Evolutionary conservation across 352 stramenopile species (phyloP), one percentile per base, ranked within the genome.

Genomic region (Phytophthora parvispora): DNA sequence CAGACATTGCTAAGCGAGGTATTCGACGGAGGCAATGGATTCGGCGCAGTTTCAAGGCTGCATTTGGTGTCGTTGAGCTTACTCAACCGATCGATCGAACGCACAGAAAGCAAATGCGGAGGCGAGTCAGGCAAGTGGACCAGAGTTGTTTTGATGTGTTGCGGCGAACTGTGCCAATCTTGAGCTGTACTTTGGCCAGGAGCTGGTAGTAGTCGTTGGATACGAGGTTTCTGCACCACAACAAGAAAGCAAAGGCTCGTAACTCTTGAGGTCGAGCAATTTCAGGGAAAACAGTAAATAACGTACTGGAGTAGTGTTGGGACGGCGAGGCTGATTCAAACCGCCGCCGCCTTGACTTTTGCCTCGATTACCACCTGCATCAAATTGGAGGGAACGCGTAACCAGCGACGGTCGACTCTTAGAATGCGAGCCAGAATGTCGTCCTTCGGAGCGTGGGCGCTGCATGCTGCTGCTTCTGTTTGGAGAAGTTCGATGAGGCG

Each of bases 101-200:
- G 22, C 6, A 53, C 3, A 38, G 66, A 51, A 24, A 24, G n/a
- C 18, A 49, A 55, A 9, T 69, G 80, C 12, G 84, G 81, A 1
- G 84, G 84, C 1, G 84, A 92, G 55, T 90, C 73, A 0, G 84
- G 81, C 12, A 92, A 48, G n/a, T 78, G 78, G 2, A 75, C 84
- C 72, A 92, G 81, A 38, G 80, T 86, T 20, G 64, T 75, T 13
- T 58, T 20, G 9, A 38, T 54, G 7, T 24, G 53, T 45, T 72
- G 50, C 25, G 10, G 32, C 5, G 50, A 57, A 29, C 5, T 49
- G 15, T 32, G 36, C 22, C 28, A 53, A 27, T 78, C 65, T 24
- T 49, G 43, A 27, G 67, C 18, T n/a, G 52, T 38, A 10, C 51
- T 64, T 55, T 80, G 73, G 16, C 73, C 67, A 18, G 76, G 74